Percentiles rank a stretch among this genome's conserved stretches.
These are phyloP conservation scores for Blepharisma undulans DNA, from an alignment of 169 alveolate genomes.

Conservation along the genomic window DNA sequence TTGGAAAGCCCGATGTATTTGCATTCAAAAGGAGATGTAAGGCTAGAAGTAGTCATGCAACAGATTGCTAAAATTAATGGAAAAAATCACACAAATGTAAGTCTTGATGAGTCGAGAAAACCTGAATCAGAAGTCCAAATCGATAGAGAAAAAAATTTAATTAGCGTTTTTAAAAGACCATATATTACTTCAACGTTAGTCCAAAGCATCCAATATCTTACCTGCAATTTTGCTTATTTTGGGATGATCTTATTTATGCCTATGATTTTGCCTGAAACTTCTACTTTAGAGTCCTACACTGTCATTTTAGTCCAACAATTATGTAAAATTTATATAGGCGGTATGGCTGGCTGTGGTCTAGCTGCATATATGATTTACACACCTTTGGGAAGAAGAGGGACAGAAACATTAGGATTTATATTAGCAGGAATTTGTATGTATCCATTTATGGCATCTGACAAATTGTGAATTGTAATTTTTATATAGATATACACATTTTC, in stretches of 20 bases:
- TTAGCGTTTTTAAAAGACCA: not conserved
- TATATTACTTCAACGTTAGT: not conserved
- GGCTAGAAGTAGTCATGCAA: not conserved
- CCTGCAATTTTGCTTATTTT: not conserved
- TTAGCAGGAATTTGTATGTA: not conserved
- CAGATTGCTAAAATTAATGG: not conserved
- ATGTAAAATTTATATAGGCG: not conserved
- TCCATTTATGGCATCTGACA: not conserved
- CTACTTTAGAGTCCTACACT: not conserved
- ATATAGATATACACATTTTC: not conserved
- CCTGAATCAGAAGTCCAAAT: no score
- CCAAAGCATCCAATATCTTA: not conserved
- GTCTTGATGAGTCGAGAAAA: no score
- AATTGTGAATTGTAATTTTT: not conserved
- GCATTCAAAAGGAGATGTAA: not conserved
- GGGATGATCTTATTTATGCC: slow-evolving; percentile 14
- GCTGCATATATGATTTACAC: not conserved
- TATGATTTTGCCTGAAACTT: not conserved
- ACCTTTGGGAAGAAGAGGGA: not conserved
- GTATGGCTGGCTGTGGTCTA: not conserved
- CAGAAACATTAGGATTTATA: not conserved
- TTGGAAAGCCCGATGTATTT: slow-evolving; percentile 1
- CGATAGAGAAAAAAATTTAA: no score
- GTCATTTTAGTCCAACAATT: not conserved
- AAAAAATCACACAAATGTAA: no score